phyloP scores from a whole-genome alignment of 345 rosid species.

The Capsella bursapastoris region DNA sequence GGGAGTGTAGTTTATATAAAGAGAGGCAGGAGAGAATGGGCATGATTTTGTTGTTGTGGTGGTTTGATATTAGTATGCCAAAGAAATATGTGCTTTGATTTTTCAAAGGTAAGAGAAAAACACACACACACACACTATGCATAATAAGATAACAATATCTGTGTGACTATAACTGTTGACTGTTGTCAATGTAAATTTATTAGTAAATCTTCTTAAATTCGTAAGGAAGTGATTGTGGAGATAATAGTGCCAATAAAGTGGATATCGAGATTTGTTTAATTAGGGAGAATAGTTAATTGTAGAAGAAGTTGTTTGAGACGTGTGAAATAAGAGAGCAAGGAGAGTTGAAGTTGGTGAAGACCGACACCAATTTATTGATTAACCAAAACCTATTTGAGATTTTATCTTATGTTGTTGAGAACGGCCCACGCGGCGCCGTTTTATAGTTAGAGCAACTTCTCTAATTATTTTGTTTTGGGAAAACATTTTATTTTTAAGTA shows the following conservation, averaged over 20 bases:
- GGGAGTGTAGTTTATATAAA: slow-evolving; percentile 41
- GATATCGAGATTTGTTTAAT: slow-evolving; percentile 26
- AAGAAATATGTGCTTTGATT: slow-evolving; percentile 25
- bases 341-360: slow-evolving; percentile 42
- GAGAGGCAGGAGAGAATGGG: slow-evolving; percentile 40
- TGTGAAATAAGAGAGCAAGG: slow-evolving; percentile 19
- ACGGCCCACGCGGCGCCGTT: slow-evolving; percentile 31
- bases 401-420: slow-evolving; percentile 17
- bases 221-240: slow-evolving; percentile 35
- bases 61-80: slow-evolving; percentile 42
- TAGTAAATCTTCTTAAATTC: slow-evolving; percentile 28
- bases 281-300: slow-evolving; percentile 36
- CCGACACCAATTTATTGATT: slow-evolving; percentile 40
- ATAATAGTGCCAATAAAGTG: slow-evolving; percentile 21
- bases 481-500: not conserved
- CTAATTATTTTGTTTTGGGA: slow-evolving; percentile 1
- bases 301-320: slow-evolving; percentile 34
- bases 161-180: slow-evolving; percentile 33
- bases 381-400: slow-evolving; percentile 8
- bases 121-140: not conserved
- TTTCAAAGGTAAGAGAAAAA: slow-evolving; percentile 26
- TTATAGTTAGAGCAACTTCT: slow-evolving; percentile 36
- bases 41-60: slow-evolving; percentile 42
- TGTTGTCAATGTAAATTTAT: slow-evolving; percentile 14
- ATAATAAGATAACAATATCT: slow-evolving; percentile 24